Evolutionary conservation across 1,284 basidiomycete species (phyloP).

Genomic region (Sparassis latifolia): DNA sequence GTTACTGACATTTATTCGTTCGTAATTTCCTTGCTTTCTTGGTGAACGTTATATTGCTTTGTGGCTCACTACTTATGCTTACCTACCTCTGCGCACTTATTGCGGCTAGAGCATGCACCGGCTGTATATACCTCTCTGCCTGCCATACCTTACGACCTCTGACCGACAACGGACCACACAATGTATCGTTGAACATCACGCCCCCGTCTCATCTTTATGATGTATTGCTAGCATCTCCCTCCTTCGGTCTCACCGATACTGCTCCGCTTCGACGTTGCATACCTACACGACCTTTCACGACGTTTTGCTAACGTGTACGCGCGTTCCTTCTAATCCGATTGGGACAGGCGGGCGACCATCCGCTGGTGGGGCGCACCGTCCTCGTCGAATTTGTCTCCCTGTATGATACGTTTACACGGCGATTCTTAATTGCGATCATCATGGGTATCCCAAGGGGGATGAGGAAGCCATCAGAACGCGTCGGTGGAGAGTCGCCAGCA

Average conservation of each 20-base stretch:
- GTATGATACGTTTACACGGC: conserved; percentile 12
- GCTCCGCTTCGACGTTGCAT: conserved; percentile 17
- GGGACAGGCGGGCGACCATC: conserved; percentile 55
- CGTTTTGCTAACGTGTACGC: conserved; percentile 6
- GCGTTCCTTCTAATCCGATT: conserved; percentile 21
- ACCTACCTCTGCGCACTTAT: conserved; percentile 9
- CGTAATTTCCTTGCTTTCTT: no score
- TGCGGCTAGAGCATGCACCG: conserved; percentile 4
- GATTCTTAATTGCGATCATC: no score
- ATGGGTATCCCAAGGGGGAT: no score
- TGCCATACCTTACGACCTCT: conserved; percentile 17
- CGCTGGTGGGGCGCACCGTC: conserved; percentile 76
- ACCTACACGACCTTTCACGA: conserved; percentile 19
- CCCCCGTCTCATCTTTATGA: conserved; percentile 9
- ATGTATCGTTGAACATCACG: conserved; percentile 27
- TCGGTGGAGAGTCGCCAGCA: neutral
- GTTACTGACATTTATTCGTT: no score
- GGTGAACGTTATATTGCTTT: no score
- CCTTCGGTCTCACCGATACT: neutral
- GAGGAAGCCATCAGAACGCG: no score
- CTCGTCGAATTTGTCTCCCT: conserved; percentile 76
- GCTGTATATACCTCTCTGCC: conserved; percentile 6
- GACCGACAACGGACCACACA: conserved; percentile 17
- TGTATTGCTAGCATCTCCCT: conserved; percentile 34
- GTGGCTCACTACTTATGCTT: neutral